Evolutionary conservation across 352 stramenopile species (phyloP), one percentile per base, ranked within the genome.

Genomic region (Globisporangium lucens): DNA sequence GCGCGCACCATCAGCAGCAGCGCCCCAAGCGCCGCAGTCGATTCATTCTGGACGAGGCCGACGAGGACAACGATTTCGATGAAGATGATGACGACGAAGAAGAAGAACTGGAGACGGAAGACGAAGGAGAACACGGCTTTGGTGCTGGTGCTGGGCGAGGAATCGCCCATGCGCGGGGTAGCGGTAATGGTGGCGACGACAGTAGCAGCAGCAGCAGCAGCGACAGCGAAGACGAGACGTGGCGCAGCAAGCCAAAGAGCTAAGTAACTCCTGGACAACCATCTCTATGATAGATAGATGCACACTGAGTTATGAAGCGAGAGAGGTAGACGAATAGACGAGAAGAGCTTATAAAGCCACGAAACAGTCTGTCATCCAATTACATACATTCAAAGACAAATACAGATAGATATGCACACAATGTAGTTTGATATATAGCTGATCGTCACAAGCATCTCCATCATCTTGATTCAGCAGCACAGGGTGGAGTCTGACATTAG

Each of bases 1-100:
- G 17, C 6, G 73, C 78, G 36, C 71, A 68, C 9, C 69, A 66
- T 2, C 64, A 70, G 59, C 65, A 69, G 20, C 60, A 61, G 13
- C 62, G 68, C 4, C 60, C 56, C 9, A 71, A 66, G 7, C 49
- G 71, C 27, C 73, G 78, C 53, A 89, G 78, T 61, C 83, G 71
- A 1, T 96, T 94, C 70, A 86, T 96, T 60, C 68, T 94, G 58
- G 86, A 96, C 49, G 88, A 96, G 58, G 88, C 80, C 0, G 83
- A 80, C 0, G 78, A 87, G 0, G 76, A 73, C 8, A 63, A 75
- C 8, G 61, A 62, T 43, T 61, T 75, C 35, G 66, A 67, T 9
- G 78, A 77, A 22, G 70, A 79, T 3, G 79, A 76, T 27, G 69
- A 74, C 22, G 72, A 90, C 41, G 76, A 81, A 24, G 68, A 80